These are phyloP conservation scores for Coemansia sp. DNA, from an alignment of 371 early-diverging fungal genomes.

Conservation along the genomic window DNA sequence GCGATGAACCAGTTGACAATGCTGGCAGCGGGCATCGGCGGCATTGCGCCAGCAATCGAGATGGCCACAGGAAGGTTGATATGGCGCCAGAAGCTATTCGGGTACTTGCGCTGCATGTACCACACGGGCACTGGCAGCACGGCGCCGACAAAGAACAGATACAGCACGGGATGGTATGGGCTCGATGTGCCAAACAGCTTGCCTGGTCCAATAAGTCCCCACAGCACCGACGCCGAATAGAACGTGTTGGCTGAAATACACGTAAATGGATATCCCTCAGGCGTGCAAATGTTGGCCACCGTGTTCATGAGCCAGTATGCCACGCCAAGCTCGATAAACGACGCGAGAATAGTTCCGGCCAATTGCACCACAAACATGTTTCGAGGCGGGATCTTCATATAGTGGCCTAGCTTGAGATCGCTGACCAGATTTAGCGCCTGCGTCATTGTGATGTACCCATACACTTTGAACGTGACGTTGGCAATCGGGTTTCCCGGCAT, in stretches of 20 bases:
- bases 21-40: constrained; percentile 59
- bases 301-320: constrained; percentile 67
- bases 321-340: constrained; percentile 62
- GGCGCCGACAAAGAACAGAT: constrained; percentile 65
- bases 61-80: constrained; percentile 67
- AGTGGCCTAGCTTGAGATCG: constrained; percentile 65
- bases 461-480: constrained; percentile 61
- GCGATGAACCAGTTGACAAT: constrained; percentile 63
- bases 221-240: constrained; percentile 68
- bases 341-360: constrained; percentile 60
- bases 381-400: constrained; percentile 69
- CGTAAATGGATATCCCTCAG: constrained; percentile 61
- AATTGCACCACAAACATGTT: constrained; percentile 72
- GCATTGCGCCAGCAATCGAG: constrained; percentile 64
- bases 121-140: constrained; percentile 64
- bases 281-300: constrained; percentile 61
- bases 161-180: constrained; percentile 58
- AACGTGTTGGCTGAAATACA: constrained; percentile 65
- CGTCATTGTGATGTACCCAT: constrained; percentile 56
- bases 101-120: constrained; percentile 49
- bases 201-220: constrained; percentile 71
- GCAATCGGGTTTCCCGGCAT: constrained; percentile 67
- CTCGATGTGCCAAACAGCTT: constrained; percentile 63
- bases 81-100: constrained; percentile 57
- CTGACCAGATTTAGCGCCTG: constrained; percentile 64